phyloP scores from a whole-genome alignment of 352 stramenopile genomes.

The Phytophthora agathidicida region DNA sequence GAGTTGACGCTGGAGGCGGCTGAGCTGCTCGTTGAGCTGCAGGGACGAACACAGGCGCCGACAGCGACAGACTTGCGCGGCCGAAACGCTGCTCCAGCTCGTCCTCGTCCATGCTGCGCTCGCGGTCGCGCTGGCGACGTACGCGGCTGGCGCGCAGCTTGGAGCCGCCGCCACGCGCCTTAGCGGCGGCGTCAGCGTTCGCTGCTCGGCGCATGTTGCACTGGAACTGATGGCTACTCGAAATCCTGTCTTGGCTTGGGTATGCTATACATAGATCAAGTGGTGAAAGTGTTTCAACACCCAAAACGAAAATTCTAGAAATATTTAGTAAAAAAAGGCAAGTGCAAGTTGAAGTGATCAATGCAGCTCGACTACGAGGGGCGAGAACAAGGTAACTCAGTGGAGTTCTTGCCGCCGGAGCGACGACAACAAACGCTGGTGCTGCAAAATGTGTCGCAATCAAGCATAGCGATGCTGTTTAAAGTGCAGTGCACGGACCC shows the following conservation, averaged over 20 bases:
- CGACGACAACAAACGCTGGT: slow-evolving; percentile 2
- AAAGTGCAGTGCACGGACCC: slow-evolving; percentile 55
- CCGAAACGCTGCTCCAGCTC: slow-evolving; percentile 75
- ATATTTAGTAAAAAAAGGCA: too few relatives aligned
- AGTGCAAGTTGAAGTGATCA: background rate
- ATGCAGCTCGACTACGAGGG: slow-evolving; percentile 23
- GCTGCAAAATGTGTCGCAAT: slow-evolving; percentile 3
- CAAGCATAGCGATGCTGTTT: slow-evolving; percentile 28
- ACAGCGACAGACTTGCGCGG: slow-evolving; percentile 39
- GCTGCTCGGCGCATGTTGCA: slow-evolving; percentile 10
- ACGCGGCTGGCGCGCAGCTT: slow-evolving; percentile 70
- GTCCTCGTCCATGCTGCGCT: slow-evolving; percentile 61
- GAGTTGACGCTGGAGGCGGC: too few relatives aligned
- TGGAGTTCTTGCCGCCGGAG: slow-evolving; percentile 9
- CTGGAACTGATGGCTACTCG: slow-evolving; percentile 2
- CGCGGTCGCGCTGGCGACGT: slow-evolving; percentile 53
- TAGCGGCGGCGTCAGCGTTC: slow-evolving; percentile 6
- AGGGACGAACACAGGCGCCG: slow-evolving; percentile 64
- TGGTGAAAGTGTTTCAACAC: background rate
- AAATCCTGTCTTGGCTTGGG: background rate
- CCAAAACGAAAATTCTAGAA: background rate
- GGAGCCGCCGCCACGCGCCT: slow-evolving; percentile 26
- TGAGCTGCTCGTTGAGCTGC: slow-evolving; percentile 14
- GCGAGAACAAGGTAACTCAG: background rate
- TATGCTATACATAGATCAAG: background rate